These are phyloP conservation scores for Penicillium polonicum DNA, from an alignment of 2,329 filamentous ascomycete species.

Conservation along the genomic window DNA sequence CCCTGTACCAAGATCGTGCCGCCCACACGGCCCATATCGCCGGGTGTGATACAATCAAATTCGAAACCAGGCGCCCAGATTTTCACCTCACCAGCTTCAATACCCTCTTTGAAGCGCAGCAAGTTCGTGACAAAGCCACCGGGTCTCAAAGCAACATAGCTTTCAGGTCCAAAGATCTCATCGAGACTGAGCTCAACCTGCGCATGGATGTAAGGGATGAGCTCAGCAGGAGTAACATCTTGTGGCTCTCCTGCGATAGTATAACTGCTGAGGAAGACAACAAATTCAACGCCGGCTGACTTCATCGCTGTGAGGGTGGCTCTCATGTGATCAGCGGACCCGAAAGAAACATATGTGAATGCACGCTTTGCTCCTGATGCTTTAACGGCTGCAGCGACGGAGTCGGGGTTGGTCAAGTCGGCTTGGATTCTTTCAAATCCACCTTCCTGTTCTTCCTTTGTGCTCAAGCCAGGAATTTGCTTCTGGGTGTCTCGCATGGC, in stretches of 20 bases:
- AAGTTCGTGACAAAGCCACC: not conserved
- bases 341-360: not conserved
- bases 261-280: not conserved
- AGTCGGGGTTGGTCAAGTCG: not conserved
- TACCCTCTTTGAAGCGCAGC: not conserved
- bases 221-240: not conserved
- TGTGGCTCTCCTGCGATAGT: not conserved
- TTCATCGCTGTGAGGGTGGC: not conserved
- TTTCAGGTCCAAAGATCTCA: not conserved
- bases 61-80: not conserved
- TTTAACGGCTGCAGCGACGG: not conserved
- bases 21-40: not conserved
- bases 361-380: not conserved
- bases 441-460: not conserved
- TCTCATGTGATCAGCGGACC: not conserved
- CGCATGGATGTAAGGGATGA: not conserved
- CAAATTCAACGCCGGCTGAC: not conserved
- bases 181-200: not conserved
- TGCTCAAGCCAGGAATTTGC: not conserved
- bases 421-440: not conserved
- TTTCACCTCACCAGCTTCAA: not conserved
- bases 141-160: not conserved
- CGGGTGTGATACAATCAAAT: not conserved
- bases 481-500: not conserved
- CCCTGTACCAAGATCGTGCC: not conserved